Evolutionary conservation across 2,329 filamentous ascomycete genomes (phyloP).

Genomic region (Trichoderma arundinaceum): DNA sequence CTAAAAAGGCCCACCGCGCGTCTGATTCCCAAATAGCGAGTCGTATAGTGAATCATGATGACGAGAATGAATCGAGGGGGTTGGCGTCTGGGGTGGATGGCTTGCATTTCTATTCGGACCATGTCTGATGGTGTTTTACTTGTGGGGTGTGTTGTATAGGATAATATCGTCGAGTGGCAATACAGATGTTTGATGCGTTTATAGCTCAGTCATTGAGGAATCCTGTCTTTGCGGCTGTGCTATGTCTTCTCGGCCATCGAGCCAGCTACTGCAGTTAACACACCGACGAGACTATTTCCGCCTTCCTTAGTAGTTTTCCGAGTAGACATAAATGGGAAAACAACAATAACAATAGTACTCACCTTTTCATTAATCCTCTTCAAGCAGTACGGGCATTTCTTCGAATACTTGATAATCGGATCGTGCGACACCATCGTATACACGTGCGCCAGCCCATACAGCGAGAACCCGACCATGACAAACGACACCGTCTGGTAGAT

Average conservation of each 20-base stretch:
- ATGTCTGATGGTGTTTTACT: neutral
- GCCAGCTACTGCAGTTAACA: conserved; percentile 58
- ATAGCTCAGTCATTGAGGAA: neutral
- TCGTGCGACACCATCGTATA: conserved; percentile 68
- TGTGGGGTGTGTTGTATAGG: too few species aligned
- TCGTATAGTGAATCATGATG: neutral
- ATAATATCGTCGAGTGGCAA: too few species aligned
- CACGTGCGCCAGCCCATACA: conserved; percentile 67
- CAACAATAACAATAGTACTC: conserved; percentile 32
- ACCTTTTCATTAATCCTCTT: conserved; percentile 69
- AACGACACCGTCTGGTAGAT: conserved; percentile 70
- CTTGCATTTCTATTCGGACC: neutral
- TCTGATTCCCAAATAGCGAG: neutral
- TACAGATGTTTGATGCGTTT: too few species aligned
- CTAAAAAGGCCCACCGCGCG: neutral
- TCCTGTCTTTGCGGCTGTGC: neutral
- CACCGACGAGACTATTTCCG: conserved; percentile 50
- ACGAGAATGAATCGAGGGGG: neutral
- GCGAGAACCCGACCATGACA: conserved; percentile 65
- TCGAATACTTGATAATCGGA: conserved; percentile 71
- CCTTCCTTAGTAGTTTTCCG: neutral
- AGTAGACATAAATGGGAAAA: neutral
- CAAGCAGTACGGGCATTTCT: conserved; percentile 71
- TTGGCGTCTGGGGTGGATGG: neutral
- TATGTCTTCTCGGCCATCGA: conserved; percentile 55